phyloP scores from a whole-genome alignment of 495 filamentous ascomycete species.

The Trichocladium uniseriatum region DNA sequence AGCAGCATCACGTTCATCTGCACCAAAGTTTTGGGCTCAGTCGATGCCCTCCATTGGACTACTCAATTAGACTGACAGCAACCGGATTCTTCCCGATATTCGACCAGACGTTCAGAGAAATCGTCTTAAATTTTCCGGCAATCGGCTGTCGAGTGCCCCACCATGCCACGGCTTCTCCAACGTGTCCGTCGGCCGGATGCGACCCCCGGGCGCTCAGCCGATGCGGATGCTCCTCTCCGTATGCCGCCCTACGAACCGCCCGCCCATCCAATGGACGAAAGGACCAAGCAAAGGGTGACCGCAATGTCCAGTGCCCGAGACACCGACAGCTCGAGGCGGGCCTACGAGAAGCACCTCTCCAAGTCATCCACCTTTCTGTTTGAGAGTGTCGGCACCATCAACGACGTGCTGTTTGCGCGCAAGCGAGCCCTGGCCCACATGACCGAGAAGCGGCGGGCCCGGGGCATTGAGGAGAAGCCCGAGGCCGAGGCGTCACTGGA shows the following conservation, averaged over 20 bases:
- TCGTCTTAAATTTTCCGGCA: background rate
- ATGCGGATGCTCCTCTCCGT: conserved; percentile 15
- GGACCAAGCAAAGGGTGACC: conserved; percentile 23
- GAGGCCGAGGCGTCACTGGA: conserved; percentile 33
- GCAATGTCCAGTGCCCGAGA: conserved; percentile 24
- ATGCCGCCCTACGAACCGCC: conserved; percentile 54
- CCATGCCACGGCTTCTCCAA: conserved; percentile 19
- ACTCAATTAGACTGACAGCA: too few species aligned
- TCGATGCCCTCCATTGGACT: too few species aligned
- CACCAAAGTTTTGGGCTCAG: too few species aligned
- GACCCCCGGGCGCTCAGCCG: background rate
- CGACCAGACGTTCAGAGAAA: too few species aligned
- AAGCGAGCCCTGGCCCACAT: conserved; percentile 37
- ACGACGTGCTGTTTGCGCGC: conserved; percentile 40
- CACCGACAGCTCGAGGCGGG: conserved; percentile 15
- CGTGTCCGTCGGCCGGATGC: conserved; percentile 3
- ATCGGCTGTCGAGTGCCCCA: background rate
- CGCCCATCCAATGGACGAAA: conserved; percentile 37
- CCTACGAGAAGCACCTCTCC: conserved; percentile 32
- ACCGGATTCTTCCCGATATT: too few species aligned
- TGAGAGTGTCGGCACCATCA: conserved; percentile 42
- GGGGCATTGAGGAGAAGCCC: conserved; percentile 29
- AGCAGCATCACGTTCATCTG: too few species aligned
- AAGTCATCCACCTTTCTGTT: conserved; percentile 29
- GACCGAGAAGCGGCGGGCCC: conserved; percentile 25